These are phyloP conservation scores for Haplographium delicatum DNA, from an alignment of 495 filamentous ascomycete genomes.

Conservation along the genomic window DNA sequence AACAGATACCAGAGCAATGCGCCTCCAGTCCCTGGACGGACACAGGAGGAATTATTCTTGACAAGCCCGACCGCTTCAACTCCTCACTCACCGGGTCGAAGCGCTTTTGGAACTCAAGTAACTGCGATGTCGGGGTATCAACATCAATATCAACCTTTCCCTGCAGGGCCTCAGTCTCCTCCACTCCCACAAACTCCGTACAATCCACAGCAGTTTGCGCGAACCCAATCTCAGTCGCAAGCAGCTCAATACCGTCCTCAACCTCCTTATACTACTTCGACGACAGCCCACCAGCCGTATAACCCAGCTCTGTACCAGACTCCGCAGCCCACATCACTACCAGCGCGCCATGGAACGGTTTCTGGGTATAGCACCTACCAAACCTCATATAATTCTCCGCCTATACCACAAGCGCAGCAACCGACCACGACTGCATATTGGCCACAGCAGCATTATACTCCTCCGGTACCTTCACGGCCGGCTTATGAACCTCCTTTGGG, in stretches of 20 bases:
- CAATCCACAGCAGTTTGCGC: conserved; percentile 77
- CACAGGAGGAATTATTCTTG: conserved; percentile 46
- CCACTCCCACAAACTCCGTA: conserved; percentile 43
- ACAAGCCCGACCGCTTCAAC: conserved; percentile 28
- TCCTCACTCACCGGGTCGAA: conserved; percentile 31
- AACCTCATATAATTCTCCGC: conserved; percentile 27
- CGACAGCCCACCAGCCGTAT: conserved; percentile 55
- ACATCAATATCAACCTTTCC: conserved; percentile 52
- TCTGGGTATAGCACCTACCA: conserved; percentile 22
- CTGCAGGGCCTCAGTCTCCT: conserved; percentile 22
- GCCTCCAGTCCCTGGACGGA: conserved; percentile 4
- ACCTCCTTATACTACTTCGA: conserved; percentile 28
- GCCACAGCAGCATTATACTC: conserved; percentile 30
- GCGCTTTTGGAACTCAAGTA: conserved; percentile 41
- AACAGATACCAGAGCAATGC: conserved; percentile 28
- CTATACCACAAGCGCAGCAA: conserved; percentile 30
- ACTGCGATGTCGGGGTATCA: conserved; percentile 50
- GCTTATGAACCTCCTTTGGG: conserved; percentile 33
- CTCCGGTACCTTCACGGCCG: conserved; percentile 36
- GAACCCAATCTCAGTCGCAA: conserved; percentile 53
- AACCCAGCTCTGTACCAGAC: conserved; percentile 64
- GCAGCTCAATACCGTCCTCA: conserved; percentile 41
- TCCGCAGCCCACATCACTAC: conserved; percentile 13
- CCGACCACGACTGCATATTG: conserved; percentile 34
- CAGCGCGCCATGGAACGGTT: conserved; percentile 28